phyloP scores from a whole-genome alignment of 768 basidiomycete species.

The Amanita brunnescens region DNA sequence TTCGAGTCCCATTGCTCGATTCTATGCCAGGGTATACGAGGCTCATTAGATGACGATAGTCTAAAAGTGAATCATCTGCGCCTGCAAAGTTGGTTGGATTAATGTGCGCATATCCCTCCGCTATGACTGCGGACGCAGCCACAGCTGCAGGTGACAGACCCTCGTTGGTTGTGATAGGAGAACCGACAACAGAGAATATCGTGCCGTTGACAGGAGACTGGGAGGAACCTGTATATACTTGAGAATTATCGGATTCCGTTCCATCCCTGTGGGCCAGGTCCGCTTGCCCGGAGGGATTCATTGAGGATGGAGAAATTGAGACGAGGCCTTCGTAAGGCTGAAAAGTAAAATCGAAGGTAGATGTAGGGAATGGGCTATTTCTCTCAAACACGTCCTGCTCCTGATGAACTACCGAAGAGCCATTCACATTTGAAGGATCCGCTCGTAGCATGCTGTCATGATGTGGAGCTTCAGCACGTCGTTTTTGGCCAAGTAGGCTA shows the following conservation, averaged over 20 bases:
- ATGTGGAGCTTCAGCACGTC: slow-evolving; percentile 75
- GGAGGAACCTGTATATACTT: slow-evolving; percentile 17
- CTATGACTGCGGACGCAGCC: slow-evolving; percentile 59
- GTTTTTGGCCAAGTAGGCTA: slow-evolving; percentile 61
- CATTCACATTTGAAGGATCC: slow-evolving; percentile 60
- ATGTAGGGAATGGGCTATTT: slow-evolving; percentile 52
- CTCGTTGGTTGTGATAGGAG: slow-evolving; percentile 23
- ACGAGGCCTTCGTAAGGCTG: slow-evolving; percentile 59
- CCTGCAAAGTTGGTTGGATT: slow-evolving; percentile 42
- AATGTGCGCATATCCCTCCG: slow-evolving; percentile 65
- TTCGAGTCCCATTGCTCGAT: slow-evolving; percentile 29
- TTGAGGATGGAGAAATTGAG: slow-evolving; percentile 32
- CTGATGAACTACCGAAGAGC: slow-evolving; percentile 13
- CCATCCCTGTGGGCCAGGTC: slow-evolving; percentile 10
- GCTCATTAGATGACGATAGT: slow-evolving; percentile 60
- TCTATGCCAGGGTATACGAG: slow-evolving; percentile 54
- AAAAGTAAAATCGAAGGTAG: slow-evolving; percentile 67
- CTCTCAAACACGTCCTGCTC: slow-evolving; percentile 30
- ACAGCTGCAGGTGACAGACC: slow-evolving; percentile 58
- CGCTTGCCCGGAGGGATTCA: slow-evolving; percentile 12
- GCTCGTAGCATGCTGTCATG: slow-evolving; percentile 72
- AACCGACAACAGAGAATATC: slow-evolving; percentile 15
- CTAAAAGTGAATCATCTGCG: slow-evolving; percentile 47
- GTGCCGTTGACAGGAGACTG: slow-evolving; percentile 19
- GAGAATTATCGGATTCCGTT: slow-evolving; percentile 5